phyloP scores from a whole-genome alignment of 306 rosid species.

The Abrus pulchellus region DNA sequence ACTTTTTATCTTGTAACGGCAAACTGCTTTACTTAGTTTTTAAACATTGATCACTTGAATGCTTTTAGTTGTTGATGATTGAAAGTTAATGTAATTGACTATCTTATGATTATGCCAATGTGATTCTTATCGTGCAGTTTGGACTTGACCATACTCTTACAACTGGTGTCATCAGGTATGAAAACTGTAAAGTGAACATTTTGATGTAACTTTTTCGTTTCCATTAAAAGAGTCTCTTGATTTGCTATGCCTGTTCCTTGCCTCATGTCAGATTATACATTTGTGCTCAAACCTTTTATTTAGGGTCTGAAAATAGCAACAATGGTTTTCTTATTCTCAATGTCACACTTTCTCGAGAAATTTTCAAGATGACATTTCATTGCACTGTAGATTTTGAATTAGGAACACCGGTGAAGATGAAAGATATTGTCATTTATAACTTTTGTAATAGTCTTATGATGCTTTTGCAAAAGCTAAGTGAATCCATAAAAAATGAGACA shows the following conservation, averaged over 20 bases:
- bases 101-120: slow-evolving; percentile 22
- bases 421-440: slow-evolving; percentile 36
- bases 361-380: slow-evolving; percentile 17
- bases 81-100: slow-evolving; percentile 15
- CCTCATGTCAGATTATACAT: slow-evolving; percentile 9
- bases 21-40: slow-evolving; percentile 7
- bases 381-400: slow-evolving; percentile 22
- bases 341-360: neutral
- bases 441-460: neutral
- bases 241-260: slow-evolving; percentile 31
- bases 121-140: slow-evolving; percentile 70
- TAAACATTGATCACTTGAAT: slow-evolving; percentile 8
- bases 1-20: slow-evolving; percentile 30
- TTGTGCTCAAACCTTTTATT: neutral
- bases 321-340: slow-evolving; percentile 6
- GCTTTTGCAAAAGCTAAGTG: neutral
- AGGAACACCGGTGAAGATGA: slow-evolving; percentile 8
- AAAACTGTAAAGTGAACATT: slow-evolving; percentile 29
- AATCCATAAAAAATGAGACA: neutral
- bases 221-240: slow-evolving; percentile 8
- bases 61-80: slow-evolving; percentile 33
- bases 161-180: slow-evolving; percentile 93
- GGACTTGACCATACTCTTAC: slow-evolving; percentile 99
- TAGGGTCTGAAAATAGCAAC: slow-evolving; percentile 28
- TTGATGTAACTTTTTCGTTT: neutral